phyloP scores from a whole-genome alignment of 1,139 yeast genomes.

The Hansenula sp. region DNA sequence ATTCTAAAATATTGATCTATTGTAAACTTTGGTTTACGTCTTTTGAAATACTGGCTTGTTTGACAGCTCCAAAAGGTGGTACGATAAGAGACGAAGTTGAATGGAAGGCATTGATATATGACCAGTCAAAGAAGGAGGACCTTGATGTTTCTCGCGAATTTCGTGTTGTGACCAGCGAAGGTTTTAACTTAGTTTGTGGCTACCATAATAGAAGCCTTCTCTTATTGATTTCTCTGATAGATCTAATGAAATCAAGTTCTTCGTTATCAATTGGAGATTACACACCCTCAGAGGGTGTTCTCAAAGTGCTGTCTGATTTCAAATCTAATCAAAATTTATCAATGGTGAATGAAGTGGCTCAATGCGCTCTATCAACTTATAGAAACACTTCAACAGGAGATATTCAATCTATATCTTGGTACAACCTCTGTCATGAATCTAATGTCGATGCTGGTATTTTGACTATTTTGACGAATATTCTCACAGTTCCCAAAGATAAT shows the following conservation, averaged over 20 bases:
- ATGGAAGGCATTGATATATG: slow-evolving; percentile 6
- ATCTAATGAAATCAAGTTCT: neutral
- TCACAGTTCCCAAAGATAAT: slow-evolving; percentile 45
- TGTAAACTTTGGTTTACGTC: slow-evolving; percentile 72
- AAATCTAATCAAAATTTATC: slow-evolving; percentile 1
- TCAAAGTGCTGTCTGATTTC: neutral
- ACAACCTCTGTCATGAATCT: slow-evolving; percentile 56
- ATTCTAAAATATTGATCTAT: slow-evolving; percentile 45
- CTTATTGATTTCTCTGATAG: slow-evolving; percentile 11
- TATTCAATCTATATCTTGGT: slow-evolving; percentile 50
- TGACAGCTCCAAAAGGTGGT: slow-evolving; percentile 67
- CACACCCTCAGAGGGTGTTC: neutral
- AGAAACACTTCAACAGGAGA: slow-evolving; percentile 18
- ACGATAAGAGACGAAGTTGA: slow-evolving; percentile 34
- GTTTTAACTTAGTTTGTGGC: slow-evolving; percentile 17
- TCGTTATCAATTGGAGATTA: neutral
- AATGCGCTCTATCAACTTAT: slow-evolving; percentile 5
- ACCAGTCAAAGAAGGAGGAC: slow-evolving; percentile 7
- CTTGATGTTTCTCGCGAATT: slow-evolving; percentile 4
- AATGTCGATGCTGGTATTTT: slow-evolving; percentile 45
- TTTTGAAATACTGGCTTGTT: slow-evolving; percentile 65
- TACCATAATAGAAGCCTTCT: slow-evolving; percentile 10
- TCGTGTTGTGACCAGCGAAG: slow-evolving; percentile 13
- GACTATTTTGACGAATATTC: slow-evolving; percentile 39
- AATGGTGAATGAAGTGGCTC: slow-evolving; percentile 2